Conservation (phyloP, 768 basidiomycete genomes). For the Kondoa malvinella region DNA sequence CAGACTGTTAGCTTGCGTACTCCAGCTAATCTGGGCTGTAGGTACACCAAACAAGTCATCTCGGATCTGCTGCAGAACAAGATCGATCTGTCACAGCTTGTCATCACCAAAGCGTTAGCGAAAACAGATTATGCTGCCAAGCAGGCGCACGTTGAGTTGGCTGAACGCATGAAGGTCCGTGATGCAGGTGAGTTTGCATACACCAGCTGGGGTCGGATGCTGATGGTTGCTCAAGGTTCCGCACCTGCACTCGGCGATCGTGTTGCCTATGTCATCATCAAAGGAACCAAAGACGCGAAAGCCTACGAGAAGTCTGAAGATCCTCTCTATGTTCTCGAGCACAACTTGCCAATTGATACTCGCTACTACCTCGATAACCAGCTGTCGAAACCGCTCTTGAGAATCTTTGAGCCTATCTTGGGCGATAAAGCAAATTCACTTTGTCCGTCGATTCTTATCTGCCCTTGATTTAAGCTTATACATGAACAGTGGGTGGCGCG, state of each 20-base stretch:
- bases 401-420: conserved; percentile 94
- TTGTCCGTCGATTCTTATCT: conserved; percentile 17
- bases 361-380: conserved; percentile 97
- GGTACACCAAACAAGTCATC: conserved; percentile 78
- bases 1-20: not conserved
- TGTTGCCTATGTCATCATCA: conserved; percentile 96
- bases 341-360: conserved; percentile 95
- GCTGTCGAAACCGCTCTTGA: conserved; percentile 83
- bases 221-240: no score
- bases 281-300: conserved; percentile 85
- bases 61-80: conserved; percentile 89
- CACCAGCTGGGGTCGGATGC: no score
- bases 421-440: conserved; percentile 77
- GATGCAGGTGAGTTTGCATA: conserved; percentile 81
- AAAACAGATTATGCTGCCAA: conserved; percentile 91
- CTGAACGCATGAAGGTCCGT: conserved; percentile 84
- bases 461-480: not conserved
- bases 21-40: conserved; percentile 30
- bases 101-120: conserved; percentile 91
- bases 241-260: conserved; percentile 96
- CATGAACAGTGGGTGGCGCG: conserved; percentile 64
- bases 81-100: conserved; percentile 95
- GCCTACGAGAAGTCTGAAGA: conserved; percentile 99
- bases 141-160: conserved; percentile 91
- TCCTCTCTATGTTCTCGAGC: conserved; percentile 88